Evolutionary conservation across 2,329 filamentous ascomycete species (phyloP).

Genomic region (Colletotrichum simmondsii): DNA sequence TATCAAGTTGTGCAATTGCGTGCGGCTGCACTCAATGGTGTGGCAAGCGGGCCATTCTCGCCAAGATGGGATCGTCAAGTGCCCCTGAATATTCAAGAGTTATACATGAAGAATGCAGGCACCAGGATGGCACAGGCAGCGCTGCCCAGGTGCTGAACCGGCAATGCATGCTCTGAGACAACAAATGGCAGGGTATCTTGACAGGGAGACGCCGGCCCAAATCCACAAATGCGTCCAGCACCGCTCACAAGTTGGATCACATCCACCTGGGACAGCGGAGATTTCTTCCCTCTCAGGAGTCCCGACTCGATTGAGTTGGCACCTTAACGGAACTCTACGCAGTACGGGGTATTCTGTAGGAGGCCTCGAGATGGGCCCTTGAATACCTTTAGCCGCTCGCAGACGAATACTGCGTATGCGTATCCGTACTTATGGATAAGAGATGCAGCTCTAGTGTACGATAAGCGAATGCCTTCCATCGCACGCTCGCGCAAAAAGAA

Average conservation of each 20-base stretch:
- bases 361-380: neutral
- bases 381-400: neutral
- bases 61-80: neutral
- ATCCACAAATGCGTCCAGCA: neutral
- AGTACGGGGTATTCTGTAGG: neutral
- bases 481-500: neutral
- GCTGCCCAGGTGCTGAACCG: conserved; percentile 2
- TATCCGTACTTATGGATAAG: neutral
- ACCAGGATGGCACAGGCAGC: neutral
- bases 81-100: neutral
- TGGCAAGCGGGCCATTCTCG: neutral
- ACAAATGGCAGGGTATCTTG: conserved; percentile 4
- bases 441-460: neutral
- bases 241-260: neutral
- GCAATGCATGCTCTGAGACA: conserved; percentile 29
- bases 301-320: neutral
- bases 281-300: neutral
- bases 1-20: neutral
- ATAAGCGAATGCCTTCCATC: neutral
- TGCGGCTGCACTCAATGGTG: neutral
- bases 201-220: neutral
- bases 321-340: neutral
- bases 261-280: neutral
- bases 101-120: neutral
- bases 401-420: neutral